Percentiles rank a stretch among this genome's conserved stretches.
Conservation (phyloP, 1,284 basidiomycete species). For the Takashimella tepidaria region DNA sequence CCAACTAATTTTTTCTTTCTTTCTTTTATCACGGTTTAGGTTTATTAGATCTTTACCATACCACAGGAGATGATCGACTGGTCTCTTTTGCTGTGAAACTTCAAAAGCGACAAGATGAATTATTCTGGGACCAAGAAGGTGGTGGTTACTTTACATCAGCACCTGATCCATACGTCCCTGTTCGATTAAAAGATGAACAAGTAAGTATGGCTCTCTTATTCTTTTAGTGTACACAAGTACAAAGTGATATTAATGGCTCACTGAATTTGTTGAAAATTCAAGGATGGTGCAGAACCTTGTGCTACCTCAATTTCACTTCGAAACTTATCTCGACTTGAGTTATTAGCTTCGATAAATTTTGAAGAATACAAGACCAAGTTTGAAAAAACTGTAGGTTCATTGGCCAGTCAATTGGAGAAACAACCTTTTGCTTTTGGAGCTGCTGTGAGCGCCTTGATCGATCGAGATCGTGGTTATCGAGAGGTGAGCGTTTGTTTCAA, state of each 20-base stretch:
- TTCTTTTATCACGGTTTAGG: no score
- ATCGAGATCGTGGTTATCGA: constrained; percentile 23
- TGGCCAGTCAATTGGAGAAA: constrained; percentile 25
- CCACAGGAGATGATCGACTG: constrained; percentile 45
- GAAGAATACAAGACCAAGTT: constrained; percentile 43
- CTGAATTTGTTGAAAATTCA: no score
- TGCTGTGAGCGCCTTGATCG: constrained; percentile 30
- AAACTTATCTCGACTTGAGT: constrained; percentile 48
- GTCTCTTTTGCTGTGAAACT: constrained; percentile 45
- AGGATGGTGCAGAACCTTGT: constrained; percentile 53
- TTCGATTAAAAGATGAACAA: constrained; percentile 50
- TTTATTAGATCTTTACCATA: constrained; percentile 48
- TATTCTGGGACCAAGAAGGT: constrained; percentile 49
- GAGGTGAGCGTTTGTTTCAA: no score
- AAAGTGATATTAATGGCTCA: no score
- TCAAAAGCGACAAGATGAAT: constrained; percentile 49
- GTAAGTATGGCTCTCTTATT: constrained; percentile 9
- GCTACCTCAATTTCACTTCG: constrained; percentile 47
- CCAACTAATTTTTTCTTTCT: no score
- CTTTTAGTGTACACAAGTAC: no score
- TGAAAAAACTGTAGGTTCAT: constrained; percentile 27
- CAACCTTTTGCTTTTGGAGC: constrained; percentile 36
- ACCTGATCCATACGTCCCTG: constrained; percentile 47
- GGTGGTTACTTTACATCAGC: constrained; percentile 51
- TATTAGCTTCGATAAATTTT: constrained; percentile 34